Base-by-base conservation (phyloP, 2,329 filamentous ascomycete species). In the Chalara sp. region DNA sequence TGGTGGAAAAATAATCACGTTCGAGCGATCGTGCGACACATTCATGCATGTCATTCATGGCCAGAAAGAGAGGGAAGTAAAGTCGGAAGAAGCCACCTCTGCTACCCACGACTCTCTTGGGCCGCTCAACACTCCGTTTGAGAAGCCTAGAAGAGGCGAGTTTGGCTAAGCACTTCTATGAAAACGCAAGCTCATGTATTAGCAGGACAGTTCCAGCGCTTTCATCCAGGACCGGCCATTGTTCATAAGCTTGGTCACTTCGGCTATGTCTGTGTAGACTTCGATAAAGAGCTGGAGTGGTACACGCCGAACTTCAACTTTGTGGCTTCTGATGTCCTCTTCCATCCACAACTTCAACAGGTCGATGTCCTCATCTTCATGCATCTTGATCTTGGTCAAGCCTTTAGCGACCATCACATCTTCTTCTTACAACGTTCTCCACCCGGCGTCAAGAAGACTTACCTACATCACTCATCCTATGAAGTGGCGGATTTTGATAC, bases 401-500 rank as follows among this genome's bases (percentile, higher is more conserved):
- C 65, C 0, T 72, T 69, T 49, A 66, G 68, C 0, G 78, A 82
- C 59, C 78, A 82, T 57, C 78, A 81, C 57, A 70, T 66, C 4
- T 70, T 81, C 42, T 79, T 80, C 65, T 65, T 79, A 53, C 31
- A 45, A 37, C 61, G 46, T 53, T 58, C 35, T 67, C 53, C 54
- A 12, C 46, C 46, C 12, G 42, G 44, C 1, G 39, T 33, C 4
- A 42, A 46, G 37, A 51, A 47, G 21, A 57, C 55, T 0, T 80
- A 83, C 62, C 76, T 87, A 2, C 83, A 87, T 62, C 84, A 87
- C 67, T 77, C 76, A 28, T 79, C 75, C 1, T 87, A 82, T 57
- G 84, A 87, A 66, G 82, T 84, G 3, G 77, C 84, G 57, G 83
- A 87, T 63, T 86, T 84, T 58, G 84, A 88, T 61, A 78, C 79